Base-by-base conservation (phyloP, 2,329 filamentous ascomycete genomes). In the Scedosporium dehoogii region DNA sequence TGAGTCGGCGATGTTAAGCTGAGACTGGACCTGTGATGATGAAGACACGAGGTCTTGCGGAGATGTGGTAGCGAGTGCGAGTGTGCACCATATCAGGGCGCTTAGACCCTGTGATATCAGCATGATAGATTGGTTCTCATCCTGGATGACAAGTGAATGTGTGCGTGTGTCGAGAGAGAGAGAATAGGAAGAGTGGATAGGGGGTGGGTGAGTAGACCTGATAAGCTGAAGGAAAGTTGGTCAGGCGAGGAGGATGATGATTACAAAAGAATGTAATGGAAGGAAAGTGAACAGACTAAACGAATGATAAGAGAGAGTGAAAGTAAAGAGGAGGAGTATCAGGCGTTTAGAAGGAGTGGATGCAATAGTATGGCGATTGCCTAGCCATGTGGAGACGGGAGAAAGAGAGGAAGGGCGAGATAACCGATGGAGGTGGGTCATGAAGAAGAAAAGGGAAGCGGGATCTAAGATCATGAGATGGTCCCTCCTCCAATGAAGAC, bases 381-480 rank as follows among this genome's bases (percentile, higher is more conserved):
- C 46, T 38, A 29, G 33, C 51, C 55, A 51, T 46, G 38, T 46
- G 38, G 51, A 53, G 53, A 60, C 29, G 38, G 41, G 59, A 51
- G 7, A 42, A 46, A 25, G 25, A 48, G 18, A 29, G 12, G 53
- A 58, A 29, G 25, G 56, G 25, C 10, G 6, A 42, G 38, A 25
- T 41, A 21, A 42, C 29, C 12, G 38, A 58, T 25, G 6, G 25
- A 51, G 55, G 21, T 9, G 55, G 55, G 44, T n/a, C 16, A 55
- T n/a, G 18, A 23, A 38, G 53, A 42, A 33, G 27, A 41, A 57
- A 61, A 61, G 44, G 51, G 23, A 25, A n/a, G 23, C 18, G 9
- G 25, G 33, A 56, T 42, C 60, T 58, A 16, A 29, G 59, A 61
- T 42, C 48, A 61, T 61, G 59, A 48, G 59, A 42, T 55, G 59